phyloP scores from a whole-genome alignment of 352 stramenopile species.

The Blastocystis sp. region DNA sequence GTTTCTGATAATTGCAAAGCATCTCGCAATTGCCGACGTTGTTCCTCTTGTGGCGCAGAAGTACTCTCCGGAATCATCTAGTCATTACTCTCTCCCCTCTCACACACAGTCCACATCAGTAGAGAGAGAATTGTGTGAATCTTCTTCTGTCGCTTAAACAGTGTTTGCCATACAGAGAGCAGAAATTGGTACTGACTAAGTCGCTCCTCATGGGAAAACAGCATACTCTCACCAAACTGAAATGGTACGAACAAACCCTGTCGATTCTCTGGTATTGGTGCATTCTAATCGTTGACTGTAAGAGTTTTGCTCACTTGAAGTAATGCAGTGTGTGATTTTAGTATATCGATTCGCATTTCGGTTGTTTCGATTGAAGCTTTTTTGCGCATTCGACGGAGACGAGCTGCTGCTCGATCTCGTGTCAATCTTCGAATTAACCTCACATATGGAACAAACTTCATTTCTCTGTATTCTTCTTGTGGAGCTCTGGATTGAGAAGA shows the following conservation, averaged over 20 bases:
- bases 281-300: background rate
- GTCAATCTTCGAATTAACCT: background rate
- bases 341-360: background rate
- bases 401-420: background rate
- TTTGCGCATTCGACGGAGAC: slow-evolving; percentile 8
- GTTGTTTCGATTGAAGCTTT: slow-evolving; percentile 25
- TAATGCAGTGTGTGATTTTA: background rate
- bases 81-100: background rate
- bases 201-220: background rate
- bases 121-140: background rate
- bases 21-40: background rate
- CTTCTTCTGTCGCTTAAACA: background rate
- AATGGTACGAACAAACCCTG: background rate
- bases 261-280: background rate
- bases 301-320: background rate
- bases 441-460: background rate
- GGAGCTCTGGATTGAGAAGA: background rate
- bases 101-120: background rate
- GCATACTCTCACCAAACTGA: background rate
- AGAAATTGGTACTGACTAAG: background rate
- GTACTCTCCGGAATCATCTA: background rate
- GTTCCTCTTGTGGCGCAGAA: background rate
- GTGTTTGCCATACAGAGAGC: background rate
- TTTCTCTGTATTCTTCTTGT: background rate
- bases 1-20: background rate